Evolutionary conservation across 768 basidiomycete genomes (phyloP).

Genomic region (Macrolepiota fuliginosa): DNA sequence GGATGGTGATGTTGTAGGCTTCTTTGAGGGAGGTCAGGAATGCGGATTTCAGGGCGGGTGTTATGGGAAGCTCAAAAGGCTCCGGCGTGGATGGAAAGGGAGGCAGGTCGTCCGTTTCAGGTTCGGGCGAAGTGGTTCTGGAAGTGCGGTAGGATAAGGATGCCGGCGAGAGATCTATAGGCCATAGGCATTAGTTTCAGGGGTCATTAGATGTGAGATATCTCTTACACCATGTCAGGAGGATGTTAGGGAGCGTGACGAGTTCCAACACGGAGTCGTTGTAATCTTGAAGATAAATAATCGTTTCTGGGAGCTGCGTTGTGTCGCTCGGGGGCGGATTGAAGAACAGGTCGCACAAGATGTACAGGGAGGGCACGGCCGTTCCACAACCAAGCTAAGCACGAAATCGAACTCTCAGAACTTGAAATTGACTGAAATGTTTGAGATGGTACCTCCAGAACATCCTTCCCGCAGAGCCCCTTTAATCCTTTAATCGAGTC

Average conservation of each 20-base stretch:
- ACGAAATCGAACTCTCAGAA: background rate
- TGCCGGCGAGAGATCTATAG: slow-evolving; percentile 59
- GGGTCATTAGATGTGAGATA: slow-evolving; percentile 13
- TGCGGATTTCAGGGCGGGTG: slow-evolving; percentile 56
- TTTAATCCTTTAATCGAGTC: slow-evolving; percentile 25
- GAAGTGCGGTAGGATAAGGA: slow-evolving; percentile 44
- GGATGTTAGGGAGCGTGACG: slow-evolving; percentile 74
- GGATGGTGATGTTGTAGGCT: slow-evolving; percentile 51
- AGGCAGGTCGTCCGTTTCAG: slow-evolving; percentile 26
- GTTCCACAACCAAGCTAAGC: slow-evolving; percentile 93
- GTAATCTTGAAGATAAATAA: slow-evolving; percentile 88
- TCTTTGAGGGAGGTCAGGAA: slow-evolving; percentile 59
- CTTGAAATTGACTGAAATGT: background rate
- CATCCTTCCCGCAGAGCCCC: slow-evolving; percentile 43
- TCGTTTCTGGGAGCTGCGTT: slow-evolving; percentile 29
- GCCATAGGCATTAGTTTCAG: background rate
- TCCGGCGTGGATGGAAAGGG: slow-evolving; percentile 33
- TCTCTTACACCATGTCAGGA: slow-evolving; percentile 80
- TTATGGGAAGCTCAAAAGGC: slow-evolving; percentile 55
- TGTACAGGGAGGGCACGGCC: slow-evolving; percentile 74
- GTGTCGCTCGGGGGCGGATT: slow-evolving; percentile 18
- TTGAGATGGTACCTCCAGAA: slow-evolving; percentile 66
- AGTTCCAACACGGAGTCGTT: slow-evolving; percentile 79
- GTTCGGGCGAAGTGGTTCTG: slow-evolving; percentile 18
- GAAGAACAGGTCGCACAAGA: slow-evolving; percentile 63